Conservation (phyloP, 331 rosid genomes). For the Acacia concinna region DNA sequence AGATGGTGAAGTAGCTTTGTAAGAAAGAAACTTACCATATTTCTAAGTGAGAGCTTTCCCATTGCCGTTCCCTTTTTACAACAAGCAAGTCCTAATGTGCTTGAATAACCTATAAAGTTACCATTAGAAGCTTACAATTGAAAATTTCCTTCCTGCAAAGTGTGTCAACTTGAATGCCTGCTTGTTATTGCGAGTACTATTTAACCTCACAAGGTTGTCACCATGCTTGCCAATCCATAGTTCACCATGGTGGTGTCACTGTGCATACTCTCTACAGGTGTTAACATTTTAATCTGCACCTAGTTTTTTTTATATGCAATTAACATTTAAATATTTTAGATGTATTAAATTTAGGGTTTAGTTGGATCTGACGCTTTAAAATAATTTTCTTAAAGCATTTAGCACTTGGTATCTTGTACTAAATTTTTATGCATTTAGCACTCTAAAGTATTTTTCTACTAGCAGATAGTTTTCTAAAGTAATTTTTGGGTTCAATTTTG, state of each 20-base stretch:
- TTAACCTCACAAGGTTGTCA: neutral
- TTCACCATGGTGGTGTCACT: conserved; percentile 2
- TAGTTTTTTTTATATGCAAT: too few relatives aligned
- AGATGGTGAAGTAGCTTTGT: neutral
- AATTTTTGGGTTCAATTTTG: too few relatives aligned
- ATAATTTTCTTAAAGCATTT: too few relatives aligned
- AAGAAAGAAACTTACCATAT: neutral
- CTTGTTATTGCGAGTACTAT: too few relatives aligned
- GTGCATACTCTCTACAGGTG: neutral
- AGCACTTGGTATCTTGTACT: too few relatives aligned
- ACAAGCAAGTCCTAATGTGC: neutral
- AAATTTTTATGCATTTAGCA: too few relatives aligned
- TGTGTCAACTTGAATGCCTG: neutral
- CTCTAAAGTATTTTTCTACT: too few relatives aligned
- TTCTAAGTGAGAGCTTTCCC: neutral
- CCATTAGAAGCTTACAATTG: neutral
- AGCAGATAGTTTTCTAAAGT: too few relatives aligned
- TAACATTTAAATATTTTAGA: neutral
- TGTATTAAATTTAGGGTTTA: too few relatives aligned
- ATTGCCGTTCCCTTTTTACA: neutral
- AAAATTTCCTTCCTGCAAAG: neutral
- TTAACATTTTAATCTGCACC: conserved; percentile 1
- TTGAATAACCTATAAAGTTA: conserved; percentile 12
- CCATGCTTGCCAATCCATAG: neutral
- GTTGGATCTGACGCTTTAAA: too few relatives aligned